phyloP scores from a whole-genome alignment of 257 asterid genomes.

The Solanum rostratum region DNA sequence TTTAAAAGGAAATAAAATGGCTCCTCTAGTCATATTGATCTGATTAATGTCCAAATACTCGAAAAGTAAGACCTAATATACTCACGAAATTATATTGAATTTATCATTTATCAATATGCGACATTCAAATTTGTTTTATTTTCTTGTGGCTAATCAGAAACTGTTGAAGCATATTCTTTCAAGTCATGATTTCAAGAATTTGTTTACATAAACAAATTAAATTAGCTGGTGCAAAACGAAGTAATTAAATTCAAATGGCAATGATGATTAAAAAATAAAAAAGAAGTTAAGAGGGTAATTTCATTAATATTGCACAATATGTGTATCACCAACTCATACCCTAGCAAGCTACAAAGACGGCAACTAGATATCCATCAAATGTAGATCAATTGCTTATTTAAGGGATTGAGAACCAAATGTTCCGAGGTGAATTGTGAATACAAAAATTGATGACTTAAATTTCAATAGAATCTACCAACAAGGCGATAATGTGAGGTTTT shows the following conservation, averaged over 20 bases:
- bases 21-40: background rate
- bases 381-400: background rate
- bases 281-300: background rate
- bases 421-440: background rate
- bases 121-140: background rate
- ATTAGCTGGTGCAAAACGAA: background rate
- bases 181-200: background rate
- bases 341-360: background rate
- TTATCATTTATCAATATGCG: background rate
- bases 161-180: background rate
- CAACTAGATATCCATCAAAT: background rate
- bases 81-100: no score
- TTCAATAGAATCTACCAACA: slow-evolving; percentile 15
- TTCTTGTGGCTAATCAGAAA: background rate
- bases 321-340: background rate
- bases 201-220: background rate
- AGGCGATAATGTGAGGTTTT: background rate
- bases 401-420: background rate
- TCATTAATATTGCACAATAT: background rate
- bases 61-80: no score
- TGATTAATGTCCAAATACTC: background rate
- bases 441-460: background rate
- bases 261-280: background rate
- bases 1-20: background rate
- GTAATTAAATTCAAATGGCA: background rate